phyloP scores from a whole-genome alignment of 2,329 filamentous ascomycete species.

The Alternaria alternata region DNA sequence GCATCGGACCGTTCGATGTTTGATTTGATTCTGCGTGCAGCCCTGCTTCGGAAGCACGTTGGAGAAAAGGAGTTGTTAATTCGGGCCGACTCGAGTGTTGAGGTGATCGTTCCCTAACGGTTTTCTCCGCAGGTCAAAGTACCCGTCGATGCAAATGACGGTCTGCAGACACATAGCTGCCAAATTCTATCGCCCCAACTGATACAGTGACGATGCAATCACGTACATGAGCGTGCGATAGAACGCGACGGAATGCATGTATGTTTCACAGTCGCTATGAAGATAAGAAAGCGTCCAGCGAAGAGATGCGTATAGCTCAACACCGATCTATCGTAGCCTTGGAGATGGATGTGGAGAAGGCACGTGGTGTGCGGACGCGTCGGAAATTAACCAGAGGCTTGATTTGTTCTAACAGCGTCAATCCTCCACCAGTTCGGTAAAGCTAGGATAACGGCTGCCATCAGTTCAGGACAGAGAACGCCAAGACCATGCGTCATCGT shows the following conservation, averaged over 20 bases:
- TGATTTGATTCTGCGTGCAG: neutral
- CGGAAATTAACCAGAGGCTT: neutral
- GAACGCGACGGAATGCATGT: neutral
- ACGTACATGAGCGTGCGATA: neutral
- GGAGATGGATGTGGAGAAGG: neutral
- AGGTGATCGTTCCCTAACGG: neutral
- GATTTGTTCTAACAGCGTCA: neutral
- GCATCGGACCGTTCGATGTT: neutral
- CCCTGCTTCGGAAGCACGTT: neutral
- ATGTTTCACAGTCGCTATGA: neutral
- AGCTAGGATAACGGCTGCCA: neutral
- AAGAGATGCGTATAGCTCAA: neutral
- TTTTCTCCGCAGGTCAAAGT: neutral
- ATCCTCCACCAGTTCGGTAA: constrained; percentile 4
- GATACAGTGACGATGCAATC: neutral
- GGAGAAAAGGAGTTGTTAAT: neutral
- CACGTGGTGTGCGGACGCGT: constrained; percentile 1
- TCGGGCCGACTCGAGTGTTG: neutral
- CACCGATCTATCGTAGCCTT: neutral
- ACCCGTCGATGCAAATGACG: neutral
- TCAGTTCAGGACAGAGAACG: neutral
- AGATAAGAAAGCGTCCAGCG: too few species aligned
- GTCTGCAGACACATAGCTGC: too few species aligned
- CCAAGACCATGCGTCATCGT: constrained; percentile 1
- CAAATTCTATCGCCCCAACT: neutral